Base-by-base conservation (phyloP, 495 filamentous ascomycete genomes). In the Bacidia rubella region DNA sequence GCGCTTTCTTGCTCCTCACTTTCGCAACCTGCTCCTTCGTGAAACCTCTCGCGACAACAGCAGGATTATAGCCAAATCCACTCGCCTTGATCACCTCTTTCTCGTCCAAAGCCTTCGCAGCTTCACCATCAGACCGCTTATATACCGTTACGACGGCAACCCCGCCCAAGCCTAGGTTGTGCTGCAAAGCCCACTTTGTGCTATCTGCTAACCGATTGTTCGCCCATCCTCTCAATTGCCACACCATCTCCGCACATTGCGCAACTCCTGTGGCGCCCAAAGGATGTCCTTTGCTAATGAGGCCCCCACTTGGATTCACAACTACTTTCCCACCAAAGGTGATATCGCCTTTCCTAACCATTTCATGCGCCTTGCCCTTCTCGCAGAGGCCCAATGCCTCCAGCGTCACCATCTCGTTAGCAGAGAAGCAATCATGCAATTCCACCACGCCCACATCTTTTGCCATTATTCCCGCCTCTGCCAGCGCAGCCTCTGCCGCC, bases 211-310 rank as follows among this genome's bases (percentile, higher is more conserved):
- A 67, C 23, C 92, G 74, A 68, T 98, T 96, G 61, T 89, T 94
- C 11, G 90, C 92, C 92, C 92, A 96, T 2, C 92, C 92, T 44
- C 92, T 73, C 62, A 98, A 71, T 57, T 98, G 92, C 92, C 92
- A 98, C 21, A 93, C 86, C 39, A 98, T 67, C 69, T 98, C 92
- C 1, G 92, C 87, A 61, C 90, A 95, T 68, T 98, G 92, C 12
- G 92, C 92, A 40, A 98, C 70, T 29, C 92, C 92, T 0, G 85
- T 92, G 0, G 92, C 92, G 4, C 92, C 92, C 10, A 98, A 76
- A 0, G 92, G 92, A 65, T 98, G 92, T 25, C 92, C 92, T 69
- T 98, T 98, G 47, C 84, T 90, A 54, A 96, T 96, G 5, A 98
- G 75, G 12, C 92, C 92, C 25, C 92, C 92, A 1, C 83, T 89